These are phyloP conservation scores for Discostella pseudostelligera DNA, from an alignment of 108 stramenopile species.

Conservation along the genomic window DNA sequence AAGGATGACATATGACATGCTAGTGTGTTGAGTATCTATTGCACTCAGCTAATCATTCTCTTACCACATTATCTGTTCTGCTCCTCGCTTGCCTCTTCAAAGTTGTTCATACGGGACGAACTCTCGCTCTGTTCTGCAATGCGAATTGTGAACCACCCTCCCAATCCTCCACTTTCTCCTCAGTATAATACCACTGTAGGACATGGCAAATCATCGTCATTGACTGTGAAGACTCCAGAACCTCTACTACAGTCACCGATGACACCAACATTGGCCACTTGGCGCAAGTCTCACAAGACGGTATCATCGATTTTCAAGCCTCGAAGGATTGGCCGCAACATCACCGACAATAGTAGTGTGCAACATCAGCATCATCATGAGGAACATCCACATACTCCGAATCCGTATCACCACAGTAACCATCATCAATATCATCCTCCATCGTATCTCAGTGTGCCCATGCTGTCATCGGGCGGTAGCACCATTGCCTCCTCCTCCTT, in stretches of 20 bases:
- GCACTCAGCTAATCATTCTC: neutral
- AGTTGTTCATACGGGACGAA: neutral
- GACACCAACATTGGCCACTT: neutral
- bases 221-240: neutral
- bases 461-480: neutral
- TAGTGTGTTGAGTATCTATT: no score
- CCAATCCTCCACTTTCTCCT: neutral
- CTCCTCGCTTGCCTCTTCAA: neutral
- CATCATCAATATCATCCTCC: neutral
- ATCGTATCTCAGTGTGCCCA: slow-evolving; percentile 1
- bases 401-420: neutral
- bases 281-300: slow-evolving; percentile 4
- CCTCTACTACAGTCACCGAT: slow-evolving; percentile 1
- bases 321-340: neutral
- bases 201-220: no score
- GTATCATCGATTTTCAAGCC: slow-evolving; percentile 14
- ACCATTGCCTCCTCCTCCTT: neutral
- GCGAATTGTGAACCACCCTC: neutral
- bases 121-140: neutral
- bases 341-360: neutral
- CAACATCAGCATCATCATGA: neutral
- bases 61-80: neutral
- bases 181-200: no score
- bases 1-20: no score
- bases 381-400: neutral